phyloP scores from a whole-genome alignment of 2,329 filamentous ascomycete species.

The Penicillium italicum region DNA sequence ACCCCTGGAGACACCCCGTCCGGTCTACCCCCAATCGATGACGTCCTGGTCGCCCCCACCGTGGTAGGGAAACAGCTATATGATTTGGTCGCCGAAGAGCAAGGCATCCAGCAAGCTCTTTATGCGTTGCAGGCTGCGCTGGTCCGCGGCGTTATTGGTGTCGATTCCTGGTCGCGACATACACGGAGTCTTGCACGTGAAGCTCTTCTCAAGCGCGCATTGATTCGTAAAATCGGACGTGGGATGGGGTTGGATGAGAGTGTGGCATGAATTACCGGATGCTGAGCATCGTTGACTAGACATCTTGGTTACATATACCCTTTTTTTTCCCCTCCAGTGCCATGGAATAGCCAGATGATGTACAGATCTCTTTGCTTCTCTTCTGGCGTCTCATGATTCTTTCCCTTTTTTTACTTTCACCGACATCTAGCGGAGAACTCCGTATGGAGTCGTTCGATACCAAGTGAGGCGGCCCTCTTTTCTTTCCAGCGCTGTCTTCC shows the following conservation, averaged over 20 bases:
- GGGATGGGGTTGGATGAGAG: conserved; percentile 45
- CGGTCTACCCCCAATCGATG: conserved; percentile 73
- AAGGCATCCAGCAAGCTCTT: conserved; percentile 78
- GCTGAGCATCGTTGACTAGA: neutral
- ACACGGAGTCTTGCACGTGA: conserved; percentile 48
- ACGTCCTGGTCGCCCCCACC: conserved; percentile 87
- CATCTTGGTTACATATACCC: conserved; percentile 15
- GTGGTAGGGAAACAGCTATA: conserved; percentile 93
- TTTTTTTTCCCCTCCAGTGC: neutral
- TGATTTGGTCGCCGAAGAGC: conserved; percentile 80
- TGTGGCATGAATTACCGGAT: conserved; percentile 1
- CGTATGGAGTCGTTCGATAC: too few species aligned
- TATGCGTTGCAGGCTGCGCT: conserved; percentile 56
- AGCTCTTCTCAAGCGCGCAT: conserved; percentile 46
- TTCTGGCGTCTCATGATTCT: neutral
- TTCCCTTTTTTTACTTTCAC: neutral
- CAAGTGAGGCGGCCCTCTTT: too few species aligned
- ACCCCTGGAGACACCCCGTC: conserved; percentile 32
- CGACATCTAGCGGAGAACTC: too few species aligned
- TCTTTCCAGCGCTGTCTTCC: too few species aligned
- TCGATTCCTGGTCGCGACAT: conserved; percentile 47
- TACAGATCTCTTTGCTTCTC: neutral
- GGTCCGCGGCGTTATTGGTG: conserved; percentile 44
- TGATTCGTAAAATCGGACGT: conserved; percentile 45
- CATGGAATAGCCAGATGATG: neutral